Evolutionary conservation across 2,329 filamentous ascomycete species (phyloP).

Genomic region (Aphanocladium album): DNA sequence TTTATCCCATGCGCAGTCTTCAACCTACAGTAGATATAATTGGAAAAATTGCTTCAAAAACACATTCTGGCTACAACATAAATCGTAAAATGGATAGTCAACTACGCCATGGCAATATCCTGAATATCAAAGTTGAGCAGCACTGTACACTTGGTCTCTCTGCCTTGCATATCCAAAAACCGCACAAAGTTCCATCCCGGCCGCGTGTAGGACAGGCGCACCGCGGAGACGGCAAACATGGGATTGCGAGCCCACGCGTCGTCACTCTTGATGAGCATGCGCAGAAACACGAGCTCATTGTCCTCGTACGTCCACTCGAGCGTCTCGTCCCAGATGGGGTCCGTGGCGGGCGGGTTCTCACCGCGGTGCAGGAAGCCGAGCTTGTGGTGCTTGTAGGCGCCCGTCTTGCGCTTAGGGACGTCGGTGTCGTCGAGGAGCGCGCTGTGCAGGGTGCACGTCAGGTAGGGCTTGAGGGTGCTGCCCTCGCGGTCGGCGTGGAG

Average conservation of each 20-base stretch:
- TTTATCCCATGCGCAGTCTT: no score
- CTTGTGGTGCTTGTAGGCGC: conserved; percentile 54
- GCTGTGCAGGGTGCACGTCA: conserved; percentile 61
- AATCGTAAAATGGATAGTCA: not conserved
- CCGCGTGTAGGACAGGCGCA: conserved; percentile 53
- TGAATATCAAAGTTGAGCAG: conserved; percentile 56
- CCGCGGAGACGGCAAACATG: conserved; percentile 54
- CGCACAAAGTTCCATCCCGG: conserved; percentile 59
- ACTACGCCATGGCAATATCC: conserved; percentile 25
- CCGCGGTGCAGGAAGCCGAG: conserved; percentile 50
- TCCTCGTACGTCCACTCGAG: conserved; percentile 66
- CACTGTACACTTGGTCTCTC: conserved; percentile 58
- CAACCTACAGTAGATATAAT: no score
- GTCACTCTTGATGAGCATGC: conserved; percentile 63
- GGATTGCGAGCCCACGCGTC: conserved; percentile 59
- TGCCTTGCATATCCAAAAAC: conserved; percentile 60
- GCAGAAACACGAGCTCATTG: conserved; percentile 59
- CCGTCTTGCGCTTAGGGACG: conserved; percentile 57
- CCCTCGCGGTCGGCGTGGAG: conserved; percentile 44
- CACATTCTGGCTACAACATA: no score
- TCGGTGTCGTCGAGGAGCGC: conserved; percentile 40
- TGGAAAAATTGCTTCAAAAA: no score
- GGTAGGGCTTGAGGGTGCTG: conserved; percentile 55
- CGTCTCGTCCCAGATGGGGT: conserved; percentile 61
- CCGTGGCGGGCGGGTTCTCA: conserved; percentile 53